Conservation (phyloP, 2,329 filamentous ascomycete genomes). For the Tolypocladium amazonense region DNA sequence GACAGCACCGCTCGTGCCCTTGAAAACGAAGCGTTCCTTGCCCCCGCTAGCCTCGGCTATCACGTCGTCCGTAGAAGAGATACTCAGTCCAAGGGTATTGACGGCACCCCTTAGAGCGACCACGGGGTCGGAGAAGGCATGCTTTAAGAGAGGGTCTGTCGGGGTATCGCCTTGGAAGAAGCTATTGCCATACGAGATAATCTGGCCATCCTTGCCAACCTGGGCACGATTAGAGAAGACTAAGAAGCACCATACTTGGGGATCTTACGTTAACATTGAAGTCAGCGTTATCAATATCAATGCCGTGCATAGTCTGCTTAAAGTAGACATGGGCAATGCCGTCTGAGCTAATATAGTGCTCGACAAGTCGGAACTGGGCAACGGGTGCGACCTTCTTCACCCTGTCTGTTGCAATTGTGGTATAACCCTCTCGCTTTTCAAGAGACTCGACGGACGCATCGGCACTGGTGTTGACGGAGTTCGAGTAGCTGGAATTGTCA, state of each 20-base stretch:
- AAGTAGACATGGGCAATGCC: conserved; percentile 48
- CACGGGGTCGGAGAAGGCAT: conserved; percentile 29
- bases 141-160: conserved; percentile 24
- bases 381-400: conserved; percentile 26
- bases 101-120: conserved; percentile 31
- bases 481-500: conserved; percentile 17
- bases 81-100: conserved; percentile 19
- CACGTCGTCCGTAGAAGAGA: conserved; percentile 13
- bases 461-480: conserved; percentile 9
- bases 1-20: conserved; percentile 34
- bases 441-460: conserved; percentile 10
- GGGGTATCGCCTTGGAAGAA: conserved; percentile 31
- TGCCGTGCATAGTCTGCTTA: conserved; percentile 45
- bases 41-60: conserved; percentile 14
- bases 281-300: conserved; percentile 51
- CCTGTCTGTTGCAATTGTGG: conserved; percentile 32
- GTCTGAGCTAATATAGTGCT: conserved; percentile 43
- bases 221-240: conserved; percentile 10
- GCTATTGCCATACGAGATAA: conserved; percentile 47
- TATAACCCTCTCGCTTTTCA: conserved; percentile 22
- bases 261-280: conserved; percentile 48
- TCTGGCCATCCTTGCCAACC: conserved; percentile 38
- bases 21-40: conserved; percentile 26
- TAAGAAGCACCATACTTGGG: background rate
- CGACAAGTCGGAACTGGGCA: conserved; percentile 38